Percentiles rank a stretch among this genome's conserved stretches.
Conservation (phyloP, 2,329 filamentous ascomycete genomes). For the Podosphaera leucotricha region DNA sequence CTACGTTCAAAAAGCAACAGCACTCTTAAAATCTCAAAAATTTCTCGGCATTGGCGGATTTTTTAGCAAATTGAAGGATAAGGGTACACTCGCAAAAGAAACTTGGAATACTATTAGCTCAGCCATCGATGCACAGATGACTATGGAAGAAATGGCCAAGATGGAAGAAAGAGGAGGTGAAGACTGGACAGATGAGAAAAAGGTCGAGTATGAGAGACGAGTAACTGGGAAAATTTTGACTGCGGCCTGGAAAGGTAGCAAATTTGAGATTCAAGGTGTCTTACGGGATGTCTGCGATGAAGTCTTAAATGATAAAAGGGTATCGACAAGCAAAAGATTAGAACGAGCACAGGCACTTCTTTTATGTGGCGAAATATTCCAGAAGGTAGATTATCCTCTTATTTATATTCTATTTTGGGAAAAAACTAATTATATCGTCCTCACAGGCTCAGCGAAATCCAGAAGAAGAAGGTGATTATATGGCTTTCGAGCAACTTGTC, state of each 20-base stretch:
- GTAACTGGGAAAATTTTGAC: constrained; percentile 97
- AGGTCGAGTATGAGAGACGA: constrained; percentile 79
- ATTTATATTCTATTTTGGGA: neutral
- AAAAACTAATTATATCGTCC: constrained; percentile 2
- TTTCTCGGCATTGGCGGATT: constrained; percentile 91
- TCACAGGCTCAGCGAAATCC: constrained; percentile 60
- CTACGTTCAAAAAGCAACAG: constrained; percentile 69
- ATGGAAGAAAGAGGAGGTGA: constrained; percentile 86
- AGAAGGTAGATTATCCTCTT: constrained; percentile 34
- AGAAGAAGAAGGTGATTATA: constrained; percentile 95
- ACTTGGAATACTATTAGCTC: constrained; percentile 96
- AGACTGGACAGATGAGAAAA: constrained; percentile 95
- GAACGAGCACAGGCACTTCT: constrained; percentile 80
- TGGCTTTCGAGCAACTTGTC: constrained; percentile 95
- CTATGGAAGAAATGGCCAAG: constrained; percentile 97
- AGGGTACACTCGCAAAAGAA: constrained; percentile 89
- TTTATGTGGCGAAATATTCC: constrained; percentile 70
- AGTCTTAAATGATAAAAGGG: constrained; percentile 56
- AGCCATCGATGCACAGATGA: constrained; percentile 90
- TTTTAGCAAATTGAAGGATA: constrained; percentile 83
- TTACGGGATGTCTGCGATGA: constrained; percentile 82
- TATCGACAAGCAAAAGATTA: constrained; percentile 61
- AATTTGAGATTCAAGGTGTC: constrained; percentile 95
- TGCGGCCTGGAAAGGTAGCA: constrained; percentile 85
- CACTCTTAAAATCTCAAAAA: constrained; percentile 83